These are phyloP conservation scores for Rhytidhysteron rufulum DNA, from an alignment of 2,329 filamentous ascomycete species.

Conservation along the genomic window DNA sequence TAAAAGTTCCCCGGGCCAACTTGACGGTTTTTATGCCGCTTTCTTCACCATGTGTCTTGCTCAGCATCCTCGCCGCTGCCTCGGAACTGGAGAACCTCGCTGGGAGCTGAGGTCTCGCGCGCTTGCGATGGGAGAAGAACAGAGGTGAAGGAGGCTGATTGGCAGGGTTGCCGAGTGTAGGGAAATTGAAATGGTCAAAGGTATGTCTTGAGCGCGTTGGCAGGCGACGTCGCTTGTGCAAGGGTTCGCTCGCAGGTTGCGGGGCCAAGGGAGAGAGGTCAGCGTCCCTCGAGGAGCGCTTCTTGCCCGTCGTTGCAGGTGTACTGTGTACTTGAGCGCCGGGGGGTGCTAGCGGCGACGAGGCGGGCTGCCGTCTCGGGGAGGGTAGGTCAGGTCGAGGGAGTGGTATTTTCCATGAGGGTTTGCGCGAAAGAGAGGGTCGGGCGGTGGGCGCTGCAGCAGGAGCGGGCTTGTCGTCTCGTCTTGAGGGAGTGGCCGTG, in stretches of 20 bases:
- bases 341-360: slow-evolving; percentile 10
- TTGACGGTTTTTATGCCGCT: slow-evolving; percentile 50
- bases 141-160: slow-evolving; percentile 46
- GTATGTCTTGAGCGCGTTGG: slow-evolving; percentile 27
- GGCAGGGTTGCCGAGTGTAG: slow-evolving; percentile 16
- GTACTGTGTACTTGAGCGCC: slow-evolving; percentile 9
- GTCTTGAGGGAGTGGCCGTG: slow-evolving; percentile 3
- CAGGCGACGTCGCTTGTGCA: slow-evolving; percentile 32
- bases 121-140: slow-evolving; percentile 49
- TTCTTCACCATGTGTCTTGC: slow-evolving; percentile 48
- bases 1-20: slow-evolving; percentile 46
- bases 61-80: slow-evolving; percentile 57
- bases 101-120: slow-evolving; percentile 42
- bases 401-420: slow-evolving; percentile 16
- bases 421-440: slow-evolving; percentile 1
- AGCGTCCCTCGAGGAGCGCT: slow-evolving; percentile 13
- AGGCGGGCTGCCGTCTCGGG: slow-evolving; percentile 10
- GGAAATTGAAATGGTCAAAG: slow-evolving; percentile 33
- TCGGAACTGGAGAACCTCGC: slow-evolving; percentile 55
- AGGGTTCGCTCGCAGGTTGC: slow-evolving; percentile 24
- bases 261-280: slow-evolving; percentile 2
- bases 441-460: slow-evolving; percentile 3
- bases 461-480: slow-evolving; percentile 1
- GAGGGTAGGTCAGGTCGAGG: slow-evolving; percentile 10
- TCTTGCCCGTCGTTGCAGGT: slow-evolving; percentile 17